Evolutionary conservation across 2,329 filamentous ascomycete species (phyloP).

Genomic region (Dactylonectria estremocensis): DNA sequence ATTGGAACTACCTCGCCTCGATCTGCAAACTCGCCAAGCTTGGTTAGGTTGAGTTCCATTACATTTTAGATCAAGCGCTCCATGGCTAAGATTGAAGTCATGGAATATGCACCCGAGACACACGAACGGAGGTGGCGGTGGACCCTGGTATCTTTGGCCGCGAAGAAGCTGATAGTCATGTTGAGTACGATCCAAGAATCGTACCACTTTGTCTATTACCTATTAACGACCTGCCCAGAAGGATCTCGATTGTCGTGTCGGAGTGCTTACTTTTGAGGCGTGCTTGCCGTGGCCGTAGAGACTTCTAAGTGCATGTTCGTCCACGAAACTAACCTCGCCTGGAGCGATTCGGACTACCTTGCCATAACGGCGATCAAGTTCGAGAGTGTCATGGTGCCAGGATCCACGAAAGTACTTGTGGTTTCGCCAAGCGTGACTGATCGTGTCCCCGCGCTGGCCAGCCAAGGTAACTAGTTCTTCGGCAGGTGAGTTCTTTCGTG

Average conservation of each 20-base stretch:
- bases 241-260: neutral
- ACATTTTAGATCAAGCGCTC: constrained; percentile 27
- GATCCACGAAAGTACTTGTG: constrained; percentile 28
- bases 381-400: constrained; percentile 27
- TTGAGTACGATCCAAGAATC: constrained; percentile 28
- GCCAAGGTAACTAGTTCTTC: neutral
- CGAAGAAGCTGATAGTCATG: constrained; percentile 34
- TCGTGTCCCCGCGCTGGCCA: too few relatives aligned
- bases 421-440: constrained; percentile 15
- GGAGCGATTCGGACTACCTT: constrained; percentile 32
- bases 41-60: constrained; percentile 25
- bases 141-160: constrained; percentile 15
- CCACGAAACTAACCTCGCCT: constrained; percentile 27
- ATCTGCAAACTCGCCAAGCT: constrained; percentile 17
- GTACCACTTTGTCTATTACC: constrained; percentile 19
- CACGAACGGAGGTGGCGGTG: constrained; percentile 31
- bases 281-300: constrained; percentile 31
- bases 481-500: neutral
- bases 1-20: neutral
- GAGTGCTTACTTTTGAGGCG: constrained; percentile 13
- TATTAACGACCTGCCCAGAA: neutral
- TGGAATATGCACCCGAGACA: constrained; percentile 28
- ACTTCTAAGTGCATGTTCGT: neutral
- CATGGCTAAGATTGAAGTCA: constrained; percentile 32
- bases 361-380: constrained; percentile 25